Base-by-base conservation (phyloP, 306 rosid genomes). In the Betula pendula region DNA sequence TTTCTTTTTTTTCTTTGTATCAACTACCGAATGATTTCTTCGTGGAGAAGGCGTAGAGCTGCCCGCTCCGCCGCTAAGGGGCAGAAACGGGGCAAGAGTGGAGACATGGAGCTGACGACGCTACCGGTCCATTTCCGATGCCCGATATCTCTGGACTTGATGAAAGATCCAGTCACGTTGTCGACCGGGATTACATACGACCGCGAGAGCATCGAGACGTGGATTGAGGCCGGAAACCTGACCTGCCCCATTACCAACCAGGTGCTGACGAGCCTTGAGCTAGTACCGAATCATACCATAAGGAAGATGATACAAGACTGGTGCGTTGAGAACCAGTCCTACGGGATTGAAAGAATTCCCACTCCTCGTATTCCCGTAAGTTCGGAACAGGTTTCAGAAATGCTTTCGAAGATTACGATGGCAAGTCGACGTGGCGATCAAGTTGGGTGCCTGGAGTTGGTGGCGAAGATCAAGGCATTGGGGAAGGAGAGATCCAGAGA, bases 141-240 rank as follows among this genome's bases (percentile, higher is more conserved):
- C 77, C 91, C 91, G 33, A 87, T 87, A 19, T 82, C 89, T 35
- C 75, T 87, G 0, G 91, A 87, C 33, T 66, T 87, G 78, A 87
- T 87, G 91, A 87, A 85, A 69, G 91, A 87, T 73, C 91, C 91
- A 6, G 89, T 87, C n/a, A 87, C 87, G 43, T 59, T 87, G 29
- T 72, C 79, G 3, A 85, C 91, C 1, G 91, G 91, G 14, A 87
- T 83, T 40, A 87, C 91, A 5, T 87, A 87, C 42, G 91, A 87
- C 66, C 83, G 91, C 0, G 71, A 38, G 4, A 87, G 84, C 77
- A 87, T 87, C 50, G 91, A 87, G 66, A 85, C 75, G 3, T 87
- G 91, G 91, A 72, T 87, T 5, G 89, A 87, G 40, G 77, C 80
- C 25, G 89, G 87, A 29, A 87, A 87, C 44, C 48, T 72, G 65